A percentile compares a stretch with the other conserved stretches of the same genome.
These are phyloP conservation scores for Boeremia exigua DNA, from an alignment of 2,329 filamentous ascomycete genomes.

Conservation along the genomic window DNA sequence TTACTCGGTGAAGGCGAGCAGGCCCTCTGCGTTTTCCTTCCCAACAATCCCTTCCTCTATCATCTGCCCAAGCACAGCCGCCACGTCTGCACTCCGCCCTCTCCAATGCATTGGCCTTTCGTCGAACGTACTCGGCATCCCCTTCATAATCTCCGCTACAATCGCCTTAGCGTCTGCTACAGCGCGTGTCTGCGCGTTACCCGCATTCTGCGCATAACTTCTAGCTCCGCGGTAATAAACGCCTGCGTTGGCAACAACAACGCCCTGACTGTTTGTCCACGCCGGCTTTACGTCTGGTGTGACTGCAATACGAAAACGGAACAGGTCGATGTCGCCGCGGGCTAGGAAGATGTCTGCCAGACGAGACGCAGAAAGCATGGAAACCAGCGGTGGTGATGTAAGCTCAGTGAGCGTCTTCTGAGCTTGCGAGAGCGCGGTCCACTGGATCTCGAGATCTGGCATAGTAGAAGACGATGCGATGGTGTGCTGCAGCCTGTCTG, in stretches of 20 bases:
- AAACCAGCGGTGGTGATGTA: slow-evolving; percentile 21
- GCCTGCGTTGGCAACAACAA: slow-evolving; percentile 48
- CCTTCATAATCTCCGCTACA: slow-evolving; percentile 55
- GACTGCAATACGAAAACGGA: slow-evolving; percentile 41
- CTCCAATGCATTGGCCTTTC: slow-evolving; percentile 50
- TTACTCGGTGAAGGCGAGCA: slow-evolving; percentile 20
- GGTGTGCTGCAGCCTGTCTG: slow-evolving; percentile 30
- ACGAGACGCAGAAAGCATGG: slow-evolving; percentile 29
- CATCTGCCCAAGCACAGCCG: slow-evolving; percentile 57
- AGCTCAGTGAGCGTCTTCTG: slow-evolving; percentile 39
- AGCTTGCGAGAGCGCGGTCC: slow-evolving; percentile 41
- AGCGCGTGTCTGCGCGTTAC: slow-evolving; percentile 46
- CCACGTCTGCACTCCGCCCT: slow-evolving; percentile 48
- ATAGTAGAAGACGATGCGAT: slow-evolving; percentile 19
- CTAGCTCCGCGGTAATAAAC: slow-evolving; percentile 46
- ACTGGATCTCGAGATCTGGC: slow-evolving; percentile 35
- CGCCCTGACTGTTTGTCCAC: slow-evolving; percentile 41
- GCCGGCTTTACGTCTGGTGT: slow-evolving; percentile 30
- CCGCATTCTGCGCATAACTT: slow-evolving; percentile 41
- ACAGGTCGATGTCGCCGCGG: slow-evolving; percentile 42
- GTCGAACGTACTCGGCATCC: slow-evolving; percentile 41
- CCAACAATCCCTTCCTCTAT: slow-evolving; percentile 59
- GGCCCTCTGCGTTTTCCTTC: slow-evolving; percentile 30
- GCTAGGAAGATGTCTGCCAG: slow-evolving; percentile 43
- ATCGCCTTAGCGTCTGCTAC: slow-evolving; percentile 57